Evolutionary conservation across 768 basidiomycete species (phyloP), one percentile per base, ranked within the genome.

Genomic region (Trametes cubensis): DNA sequence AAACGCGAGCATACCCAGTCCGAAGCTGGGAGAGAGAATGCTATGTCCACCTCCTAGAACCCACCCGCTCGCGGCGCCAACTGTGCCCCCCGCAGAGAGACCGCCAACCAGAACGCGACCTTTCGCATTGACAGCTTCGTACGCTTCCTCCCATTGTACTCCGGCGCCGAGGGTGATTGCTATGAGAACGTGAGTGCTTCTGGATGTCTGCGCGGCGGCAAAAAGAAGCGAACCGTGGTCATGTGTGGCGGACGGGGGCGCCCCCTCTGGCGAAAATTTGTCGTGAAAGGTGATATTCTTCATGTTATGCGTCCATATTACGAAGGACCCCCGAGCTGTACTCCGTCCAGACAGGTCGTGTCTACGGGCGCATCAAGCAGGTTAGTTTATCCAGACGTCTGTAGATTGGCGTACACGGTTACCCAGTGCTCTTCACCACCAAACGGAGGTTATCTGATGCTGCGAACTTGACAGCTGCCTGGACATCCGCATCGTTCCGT

Each of bases 31-130:
- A 17, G 73, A 70, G 11, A 74, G 53, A 1, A 71, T 56, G 34
- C 70, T 70, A 50, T 74, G 74, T 6, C 74, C 73, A 6, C 73
- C 73, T 30, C 74, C 74, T 64, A 72, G 49, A 7, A 63, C 53
- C 79, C 80, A 83, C 21, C 82, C 82, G 25, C 80, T 80, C 18
- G 78, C 75, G 26, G 81, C 76, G 38, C 81, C 82, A 7, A 84
- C 74, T 6, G 80, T 76, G 23, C 76, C 80, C 6, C 56, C 61
- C 23, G 61, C n/a, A 23, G 61, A 55, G 3, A 42, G 41, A 21
- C 39, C 55, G 49, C 46, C 57, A 21, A 63, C 53, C 4, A 58
- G 40, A 13, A 55, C 53, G 8, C 58, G 57, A 17, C 41, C 44
- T 18, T 46, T 59, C 52, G 52, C 47, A 25, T 41, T 59, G 13